Evolutionary conservation across 441 rosid genomes (phyloP).

Genomic region (Populus hybrid): DNA sequence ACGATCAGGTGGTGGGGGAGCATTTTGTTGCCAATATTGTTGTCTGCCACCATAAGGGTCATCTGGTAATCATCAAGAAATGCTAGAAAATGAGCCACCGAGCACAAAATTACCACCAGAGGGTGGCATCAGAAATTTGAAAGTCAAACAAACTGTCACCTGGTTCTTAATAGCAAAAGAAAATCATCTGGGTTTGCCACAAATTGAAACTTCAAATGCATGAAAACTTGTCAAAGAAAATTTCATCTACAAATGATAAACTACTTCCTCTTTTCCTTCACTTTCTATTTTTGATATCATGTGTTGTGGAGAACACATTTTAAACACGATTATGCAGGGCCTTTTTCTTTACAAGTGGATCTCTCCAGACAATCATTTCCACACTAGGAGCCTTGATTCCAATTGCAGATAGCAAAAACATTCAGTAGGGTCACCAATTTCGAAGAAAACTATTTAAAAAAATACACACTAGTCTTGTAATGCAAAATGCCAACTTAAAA

Average conservation of each 20-base stretch:
- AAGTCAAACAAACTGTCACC: neutral
- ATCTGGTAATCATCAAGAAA: constrained; percentile 37
- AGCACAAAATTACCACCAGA: neutral
- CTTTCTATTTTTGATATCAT: neutral
- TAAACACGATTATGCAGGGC: neutral
- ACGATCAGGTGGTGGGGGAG: constrained; percentile 50
- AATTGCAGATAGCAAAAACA: neutral
- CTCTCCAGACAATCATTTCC: constrained; percentile 9
- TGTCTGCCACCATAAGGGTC: constrained; percentile 58
- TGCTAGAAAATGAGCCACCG: constrained; percentile 9
- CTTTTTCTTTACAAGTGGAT: neutral
- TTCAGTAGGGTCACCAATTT: neutral
- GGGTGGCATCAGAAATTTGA: neutral
- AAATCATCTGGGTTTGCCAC: neutral
- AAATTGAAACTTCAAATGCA: neutral
- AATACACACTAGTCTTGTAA: neutral
- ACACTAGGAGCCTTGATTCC: neutral
- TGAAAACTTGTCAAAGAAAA: neutral
- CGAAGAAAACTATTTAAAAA: neutral
- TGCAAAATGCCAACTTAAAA: constrained; percentile 2
- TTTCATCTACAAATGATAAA: neutral
- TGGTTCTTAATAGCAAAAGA: neutral
- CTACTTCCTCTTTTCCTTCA: neutral
- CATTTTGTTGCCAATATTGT: constrained; percentile 66
- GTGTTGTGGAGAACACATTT: neutral